Evolutionary conservation across 352 stramenopile species (phyloP), one percentile per base, ranked within the genome.

Genomic region (Phytophthora kernoviae): DNA sequence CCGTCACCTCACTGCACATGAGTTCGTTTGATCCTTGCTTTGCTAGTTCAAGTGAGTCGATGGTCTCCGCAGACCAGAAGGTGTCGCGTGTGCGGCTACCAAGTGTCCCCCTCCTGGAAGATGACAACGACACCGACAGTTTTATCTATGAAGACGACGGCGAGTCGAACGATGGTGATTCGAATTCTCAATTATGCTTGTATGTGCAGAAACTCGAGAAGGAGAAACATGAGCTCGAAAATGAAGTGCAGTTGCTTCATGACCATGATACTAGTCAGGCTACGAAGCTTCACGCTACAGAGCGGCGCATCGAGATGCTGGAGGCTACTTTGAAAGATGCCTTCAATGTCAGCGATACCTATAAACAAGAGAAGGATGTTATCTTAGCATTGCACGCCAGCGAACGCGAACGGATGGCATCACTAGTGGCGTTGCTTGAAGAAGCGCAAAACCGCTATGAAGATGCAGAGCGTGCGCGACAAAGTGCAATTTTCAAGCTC

Each of bases 401-500:
- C 33, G 79, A 87, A 18, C 59, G 70, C 3, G 79, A 86, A 26
- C 51, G 66, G 12, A 70, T 72, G 17, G 59, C 60, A 9, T 63
- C 68, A 1, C 45, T 81, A 17, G 70, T 58, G 0, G 48, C 55
- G 0, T 47, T 81, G 14, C 57, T 87, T 1, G 72, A 90, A 34
- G 66, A 75, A 32, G 41, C 74, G 0, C 69, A 85, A 62, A 65
- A 54, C 22, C 69, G 77, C 24, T 78, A 72, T 14, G 81, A 88
- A 18, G 77, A 88, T 34, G 66, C 79, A 10, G 81, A 89, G 65
- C 67, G 68, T 39, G 75, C 77, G 20, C 64, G 79, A 11, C 79
- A 88, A 54, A 77, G 71, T 44, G 79, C 77, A 0, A 68, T 88
- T 14, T 88, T 88, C 59, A 81, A 85, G 58, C 70, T 91, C 53